Evolutionary conservation across 176 grass and related monocot species (phyloP).

Genomic region (Leersia perrieri): DNA sequence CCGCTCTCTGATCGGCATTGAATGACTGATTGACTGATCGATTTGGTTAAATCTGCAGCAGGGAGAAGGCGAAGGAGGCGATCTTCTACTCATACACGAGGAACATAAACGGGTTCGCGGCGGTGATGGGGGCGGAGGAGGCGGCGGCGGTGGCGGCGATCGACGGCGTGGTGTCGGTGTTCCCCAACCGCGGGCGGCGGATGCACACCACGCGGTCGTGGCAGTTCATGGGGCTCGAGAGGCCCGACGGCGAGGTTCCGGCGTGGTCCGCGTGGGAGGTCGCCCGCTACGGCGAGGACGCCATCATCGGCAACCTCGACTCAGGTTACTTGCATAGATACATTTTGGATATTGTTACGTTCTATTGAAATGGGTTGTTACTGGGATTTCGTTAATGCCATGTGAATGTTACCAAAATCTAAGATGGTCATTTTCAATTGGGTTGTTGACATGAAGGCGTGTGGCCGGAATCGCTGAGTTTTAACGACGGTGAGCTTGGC

Average conservation of each 20-base stretch:
- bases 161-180: conserved; percentile 76
- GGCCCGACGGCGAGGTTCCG: conserved; percentile 16
- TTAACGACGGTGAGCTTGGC: conserved; percentile 53
- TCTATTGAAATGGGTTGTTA: background rate
- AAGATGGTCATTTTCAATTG: background rate
- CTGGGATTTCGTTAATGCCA: too few species aligned
- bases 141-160: conserved; percentile 52
- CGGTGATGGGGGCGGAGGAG: conserved; percentile 39
- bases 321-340: conserved; percentile 30
- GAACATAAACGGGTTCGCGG: conserved; percentile 88
- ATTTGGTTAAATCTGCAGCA: conserved; percentile 24
- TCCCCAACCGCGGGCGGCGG: conserved; percentile 49
- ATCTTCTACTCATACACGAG: conserved; percentile 88
- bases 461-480: conserved; percentile 85
- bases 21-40: background rate
- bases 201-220: conserved; percentile 89
- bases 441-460: conserved; percentile 43
- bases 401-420: background rate
- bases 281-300: conserved; percentile 60
- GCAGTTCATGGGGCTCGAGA: conserved; percentile 79
- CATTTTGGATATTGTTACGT: too few species aligned
- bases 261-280: conserved; percentile 54
- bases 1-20: too few species aligned
- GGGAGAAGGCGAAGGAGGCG: conserved; percentile 39
- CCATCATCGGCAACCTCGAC: conserved; percentile 81